Base-by-base conservation (phyloP, 805 yeast genomes). In the Priceomyces medius region DNA sequence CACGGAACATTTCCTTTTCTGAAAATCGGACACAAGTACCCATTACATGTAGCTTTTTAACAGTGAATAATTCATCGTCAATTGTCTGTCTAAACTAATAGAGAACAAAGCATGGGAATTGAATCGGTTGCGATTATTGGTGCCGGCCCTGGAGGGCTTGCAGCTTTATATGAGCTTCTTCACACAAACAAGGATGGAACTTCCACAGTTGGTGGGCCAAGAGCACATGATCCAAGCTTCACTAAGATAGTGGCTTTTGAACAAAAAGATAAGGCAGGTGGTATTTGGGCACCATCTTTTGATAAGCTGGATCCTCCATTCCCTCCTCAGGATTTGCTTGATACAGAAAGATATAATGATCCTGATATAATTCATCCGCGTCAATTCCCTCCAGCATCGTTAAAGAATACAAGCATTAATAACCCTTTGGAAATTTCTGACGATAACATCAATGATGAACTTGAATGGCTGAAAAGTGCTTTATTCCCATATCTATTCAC, bases 211-310 rank as follows among this genome's bases (percentile, higher is more conserved):
- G 56, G 54, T 16, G 36, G 44, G 1, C 28, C 42, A 7, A 41
- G 28, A 18, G 41, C 66, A 1, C 28, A 32, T 13, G 43, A 52
- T 31, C 56, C 56, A 1, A 54, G 52, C 17, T 67, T 67, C 41
- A 51, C 57, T 7, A 54, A 59, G 35, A 47, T 73, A 16, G 70
- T 68, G 10, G 76, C 68, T 1, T 73, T 73, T 51, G 79, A 74
- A 47, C 74, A 68, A 42, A 69, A 68, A 23, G 47, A 45, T 9
- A 45, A 53, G 10, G 55, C 73, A 20, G 79, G 79, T n/a, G 79
- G 79, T 1, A 64, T 71, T 5, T 73, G 78, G 78, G 49, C 64
- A 12, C 59, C 61, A 3, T 51, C 50, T 12, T 49, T 49, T 18
- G 47, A 43, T 8, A 31, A 49, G 8, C 40, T 59, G 2, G 66